Evolutionary conservation across 129 eudicot genomes (phyloP).

Genomic region (Rutidosis leptorrhynchoides): DNA sequence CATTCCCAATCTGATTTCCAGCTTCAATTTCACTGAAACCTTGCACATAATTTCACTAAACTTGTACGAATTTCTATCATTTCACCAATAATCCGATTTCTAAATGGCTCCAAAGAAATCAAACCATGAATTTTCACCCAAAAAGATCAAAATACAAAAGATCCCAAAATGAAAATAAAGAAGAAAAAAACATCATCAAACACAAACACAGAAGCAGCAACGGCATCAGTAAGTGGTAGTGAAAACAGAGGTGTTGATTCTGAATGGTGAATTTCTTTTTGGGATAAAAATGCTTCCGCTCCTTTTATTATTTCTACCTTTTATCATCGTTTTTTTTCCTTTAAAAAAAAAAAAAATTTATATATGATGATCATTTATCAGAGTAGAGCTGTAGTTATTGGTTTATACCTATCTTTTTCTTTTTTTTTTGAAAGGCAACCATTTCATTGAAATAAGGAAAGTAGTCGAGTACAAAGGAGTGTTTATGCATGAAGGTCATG

Average conservation of each 20-base stretch:
- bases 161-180: slow-evolving; percentile 53
- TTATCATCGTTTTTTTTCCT: not conserved
- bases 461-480: too few relatives aligned
- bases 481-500: too few relatives aligned
- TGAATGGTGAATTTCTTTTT: slow-evolving; percentile 91
- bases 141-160: slow-evolving; percentile 49
- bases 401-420: too few relatives aligned
- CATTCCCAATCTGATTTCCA: not conserved
- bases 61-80: not conserved
- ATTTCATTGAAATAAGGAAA: too few relatives aligned
- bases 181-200: slow-evolving; percentile 26
- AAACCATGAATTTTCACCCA: slow-evolving; percentile 18
- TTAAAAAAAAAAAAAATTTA: not conserved
- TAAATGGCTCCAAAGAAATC: slow-evolving; percentile 49
- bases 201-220: slow-evolving; percentile 25
- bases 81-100: not conserved
- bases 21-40: not conserved
- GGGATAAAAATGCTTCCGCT: slow-evolving; percentile 63
- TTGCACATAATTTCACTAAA: not conserved
- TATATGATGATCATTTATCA: slow-evolving; percentile 4
- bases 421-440: too few relatives aligned
- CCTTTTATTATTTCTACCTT: slow-evolving; percentile 40
- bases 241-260: slow-evolving; percentile 67
- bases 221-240: slow-evolving; percentile 26
- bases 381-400: too few relatives aligned